Conservation (phyloP, 441 rosid species). For the Populus trichocarpa region DNA sequence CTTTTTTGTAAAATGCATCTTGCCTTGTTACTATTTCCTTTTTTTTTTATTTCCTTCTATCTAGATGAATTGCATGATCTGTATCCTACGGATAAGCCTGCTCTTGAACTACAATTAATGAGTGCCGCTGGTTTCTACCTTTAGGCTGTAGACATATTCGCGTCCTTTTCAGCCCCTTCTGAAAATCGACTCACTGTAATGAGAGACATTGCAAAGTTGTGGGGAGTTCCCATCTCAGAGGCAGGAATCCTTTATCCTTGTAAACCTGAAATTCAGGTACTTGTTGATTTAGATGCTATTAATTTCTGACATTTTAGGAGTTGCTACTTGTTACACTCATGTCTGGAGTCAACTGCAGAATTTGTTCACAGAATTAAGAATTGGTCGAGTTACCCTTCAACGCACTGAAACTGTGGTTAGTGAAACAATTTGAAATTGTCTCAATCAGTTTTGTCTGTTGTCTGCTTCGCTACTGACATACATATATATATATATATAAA, state of each 20-base stretch:
- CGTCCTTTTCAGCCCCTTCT: constrained; percentile 53
- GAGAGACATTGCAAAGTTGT: constrained; percentile 62
- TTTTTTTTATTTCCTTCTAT: constrained; percentile 8
- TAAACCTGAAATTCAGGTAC: constrained; percentile 83
- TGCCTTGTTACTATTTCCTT: constrained; percentile 2
- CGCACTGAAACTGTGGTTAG: constrained; percentile 49
- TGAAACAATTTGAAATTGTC: constrained; percentile 24
- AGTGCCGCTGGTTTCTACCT: constrained; percentile 18
- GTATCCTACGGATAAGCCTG: neutral
- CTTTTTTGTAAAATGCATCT: constrained; percentile 13
- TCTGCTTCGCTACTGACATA: constrained; percentile 19
- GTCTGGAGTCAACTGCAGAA: constrained; percentile 48
- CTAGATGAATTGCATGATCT: neutral
- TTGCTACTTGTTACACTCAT: constrained; percentile 26
- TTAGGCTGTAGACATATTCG: constrained; percentile 89
- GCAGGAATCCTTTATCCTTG: constrained; percentile 42
- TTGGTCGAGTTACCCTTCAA: constrained; percentile 78
- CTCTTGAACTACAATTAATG: neutral
- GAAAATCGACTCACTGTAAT: constrained; percentile 49
- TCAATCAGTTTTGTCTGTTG: constrained; percentile 19
- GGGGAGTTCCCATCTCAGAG: constrained; percentile 54
- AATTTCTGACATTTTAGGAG: neutral
- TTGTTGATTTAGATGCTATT: constrained; percentile 21
- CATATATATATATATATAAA: neutral
- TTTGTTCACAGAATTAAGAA: constrained; percentile 43